A percentile compares a stretch with the other conserved stretches of the same genome.
phyloP scores from a whole-genome alignment of 768 basidiomycete genomes.

The Antrodiella citrinella region DNA sequence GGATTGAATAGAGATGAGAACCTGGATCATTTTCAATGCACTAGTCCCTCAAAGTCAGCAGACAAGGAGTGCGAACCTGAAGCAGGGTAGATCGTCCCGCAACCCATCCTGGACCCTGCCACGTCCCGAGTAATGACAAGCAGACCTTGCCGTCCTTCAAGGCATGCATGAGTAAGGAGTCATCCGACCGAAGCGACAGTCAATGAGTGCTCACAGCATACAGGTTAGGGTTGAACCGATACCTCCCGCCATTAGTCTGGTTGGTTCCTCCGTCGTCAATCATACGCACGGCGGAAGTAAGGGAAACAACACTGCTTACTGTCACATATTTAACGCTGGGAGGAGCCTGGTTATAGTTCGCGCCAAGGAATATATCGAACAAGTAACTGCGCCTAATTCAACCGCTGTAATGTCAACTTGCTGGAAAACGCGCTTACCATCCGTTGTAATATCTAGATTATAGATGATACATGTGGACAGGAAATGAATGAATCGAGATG shows the following conservation, averaged over 20 bases:
- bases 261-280: not conserved
- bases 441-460: conserved; percentile 90
- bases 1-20: conserved; percentile 90
- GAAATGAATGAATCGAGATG: conserved; percentile 3
- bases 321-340: conserved; percentile 71
- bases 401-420: not conserved
- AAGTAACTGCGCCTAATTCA: conserved; percentile 42
- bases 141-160: conserved; percentile 89
- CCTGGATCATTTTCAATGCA: too few species aligned
- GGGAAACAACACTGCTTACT: conserved; percentile 26
- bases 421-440: conserved; percentile 49
- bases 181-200: conserved; percentile 2
- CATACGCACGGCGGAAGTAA: not conserved
- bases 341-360: conserved; percentile 82
- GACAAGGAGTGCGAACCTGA: conserved; percentile 42
- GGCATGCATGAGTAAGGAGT: not conserved
- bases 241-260: conserved; percentile 83
- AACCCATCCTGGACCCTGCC: conserved; percentile 92
- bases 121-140: conserved; percentile 84
- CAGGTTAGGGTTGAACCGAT: conserved; percentile 89
- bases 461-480: too few species aligned
- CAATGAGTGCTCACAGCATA: conserved; percentile 61
- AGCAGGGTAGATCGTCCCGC: conserved; percentile 83
- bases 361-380: conserved; percentile 91
- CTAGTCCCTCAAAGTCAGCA: not conserved